Conservation (phyloP, 1,284 basidiomycete genomes). For the Kalmanozyma brasiliensis region DNA sequence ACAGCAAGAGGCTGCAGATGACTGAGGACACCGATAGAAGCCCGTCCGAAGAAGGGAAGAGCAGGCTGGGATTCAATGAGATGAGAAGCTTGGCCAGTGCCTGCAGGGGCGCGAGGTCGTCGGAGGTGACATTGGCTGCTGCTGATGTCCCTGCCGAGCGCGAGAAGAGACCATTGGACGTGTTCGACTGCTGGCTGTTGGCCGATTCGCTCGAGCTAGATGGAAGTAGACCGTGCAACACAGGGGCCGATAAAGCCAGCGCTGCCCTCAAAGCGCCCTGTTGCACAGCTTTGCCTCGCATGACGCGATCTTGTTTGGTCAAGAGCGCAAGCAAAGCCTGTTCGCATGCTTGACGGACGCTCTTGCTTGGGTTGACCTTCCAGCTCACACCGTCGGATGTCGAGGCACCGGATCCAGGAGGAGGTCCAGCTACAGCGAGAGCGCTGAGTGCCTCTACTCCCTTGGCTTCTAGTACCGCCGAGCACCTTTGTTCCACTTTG, state of each 20-base stretch:
- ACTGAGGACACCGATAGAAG: constrained; percentile 29
- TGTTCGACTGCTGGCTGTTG: neutral
- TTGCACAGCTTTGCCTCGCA: constrained; percentile 82
- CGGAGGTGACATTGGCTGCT: constrained; percentile 34
- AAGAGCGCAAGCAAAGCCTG: constrained; percentile 35
- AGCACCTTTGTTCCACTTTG: constrained; percentile 34
- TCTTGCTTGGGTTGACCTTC: constrained; percentile 32
- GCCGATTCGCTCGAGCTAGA: neutral
- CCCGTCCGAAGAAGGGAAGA: constrained; percentile 74
- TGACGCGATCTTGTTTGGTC: constrained; percentile 74
- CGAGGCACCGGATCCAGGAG: constrained; percentile 1
- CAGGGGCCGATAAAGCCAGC: constrained; percentile 70
- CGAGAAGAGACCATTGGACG: constrained; percentile 9
- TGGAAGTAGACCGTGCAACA: constrained; percentile 13
- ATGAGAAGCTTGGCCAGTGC: constrained; percentile 92
- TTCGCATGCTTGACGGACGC: constrained; percentile 24
- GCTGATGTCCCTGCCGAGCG: neutral
- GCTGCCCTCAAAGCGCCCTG: constrained; percentile 83
- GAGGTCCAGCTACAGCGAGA: constrained; percentile 29
- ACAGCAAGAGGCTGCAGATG: constrained; percentile 45
- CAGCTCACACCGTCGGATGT: constrained; percentile 1
- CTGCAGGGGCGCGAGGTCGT: constrained; percentile 79
- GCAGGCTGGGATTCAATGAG: constrained; percentile 85
- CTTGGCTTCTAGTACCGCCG: constrained; percentile 45
- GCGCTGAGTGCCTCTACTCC: constrained; percentile 43